A percentile compares a stretch with the other conserved stretches of the same genome.
phyloP scores from a whole-genome alignment of 106 monocot genomes.

The Narthecium ossifragum region DNA sequence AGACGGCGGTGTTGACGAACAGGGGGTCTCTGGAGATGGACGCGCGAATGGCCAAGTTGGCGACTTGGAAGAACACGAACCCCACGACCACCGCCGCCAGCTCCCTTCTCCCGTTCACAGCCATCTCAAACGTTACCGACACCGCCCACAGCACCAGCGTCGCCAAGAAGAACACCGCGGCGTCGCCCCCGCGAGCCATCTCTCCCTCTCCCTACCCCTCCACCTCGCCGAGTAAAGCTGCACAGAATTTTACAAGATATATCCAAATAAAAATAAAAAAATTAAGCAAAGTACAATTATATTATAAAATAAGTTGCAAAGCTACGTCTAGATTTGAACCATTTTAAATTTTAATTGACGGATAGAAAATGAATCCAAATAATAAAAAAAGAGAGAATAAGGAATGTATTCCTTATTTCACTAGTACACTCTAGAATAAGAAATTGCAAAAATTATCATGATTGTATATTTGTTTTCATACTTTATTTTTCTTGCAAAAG shows the following conservation, averaged over 20 bases:
- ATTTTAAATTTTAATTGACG: too few species aligned
- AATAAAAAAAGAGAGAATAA: too few species aligned
- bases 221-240: too few species aligned
- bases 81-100: constrained; percentile 47
- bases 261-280: neutral
- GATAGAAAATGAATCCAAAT: too few species aligned
- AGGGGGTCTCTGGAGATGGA: constrained; percentile 68
- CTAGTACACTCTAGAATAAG: too few species aligned
- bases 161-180: constrained; percentile 66
- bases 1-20: constrained; percentile 88
- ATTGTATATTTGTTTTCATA: too few species aligned
- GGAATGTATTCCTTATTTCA: too few species aligned
- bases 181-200: constrained; percentile 5
- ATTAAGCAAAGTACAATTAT: neutral
- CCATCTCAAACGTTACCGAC: constrained; percentile 65
- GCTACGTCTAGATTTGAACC: too few species aligned
- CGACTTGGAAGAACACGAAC: constrained; percentile 66
- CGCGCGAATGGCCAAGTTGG: constrained; percentile 42
- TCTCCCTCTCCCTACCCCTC: constrained; percentile 19
- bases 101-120: constrained; percentile 33
- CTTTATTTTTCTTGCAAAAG: too few species aligned
- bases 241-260: neutral
- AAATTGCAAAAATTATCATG: too few species aligned
- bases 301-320: too few species aligned
- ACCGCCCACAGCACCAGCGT: constrained; percentile 77